Conservation (phyloP, 2,329 filamentous ascomycete genomes). For the Xylaria sp. region DNA sequence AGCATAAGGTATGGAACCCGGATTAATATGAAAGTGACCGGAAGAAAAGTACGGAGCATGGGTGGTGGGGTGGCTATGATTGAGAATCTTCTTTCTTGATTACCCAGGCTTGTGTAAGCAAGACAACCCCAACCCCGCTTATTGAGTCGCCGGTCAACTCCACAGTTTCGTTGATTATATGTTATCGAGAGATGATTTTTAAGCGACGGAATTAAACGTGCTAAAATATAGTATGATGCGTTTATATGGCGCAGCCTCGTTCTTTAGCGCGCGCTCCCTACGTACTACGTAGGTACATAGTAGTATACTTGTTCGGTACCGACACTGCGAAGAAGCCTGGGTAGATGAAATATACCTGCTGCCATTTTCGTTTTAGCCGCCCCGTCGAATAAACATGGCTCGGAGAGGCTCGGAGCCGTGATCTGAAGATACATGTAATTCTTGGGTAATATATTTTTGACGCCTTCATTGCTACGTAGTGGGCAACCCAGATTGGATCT, state of each 20-base stretch:
- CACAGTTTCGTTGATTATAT: constrained; percentile 12
- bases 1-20: not conserved
- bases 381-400: constrained; percentile 1
- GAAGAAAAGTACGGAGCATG: not conserved
- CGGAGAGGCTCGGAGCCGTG: not conserved
- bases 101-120: constrained; percentile 47
- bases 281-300: no score
- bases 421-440: not conserved
- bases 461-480: not conserved
- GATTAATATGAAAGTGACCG: constrained; percentile 19
- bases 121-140: constrained; percentile 26
- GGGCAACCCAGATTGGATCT: not conserved
- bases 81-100: constrained; percentile 33
- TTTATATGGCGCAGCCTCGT: not conserved
- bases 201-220: constrained; percentile 5
- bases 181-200: constrained; percentile 9
- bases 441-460: constrained; percentile 3
- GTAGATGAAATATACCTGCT: no score
- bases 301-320: no score
- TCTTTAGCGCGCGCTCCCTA: constrained; percentile 14
- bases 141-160: not conserved
- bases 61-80: not conserved
- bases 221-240: not conserved
- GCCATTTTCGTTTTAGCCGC: constrained; percentile 17
- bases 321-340: no score